Base-by-base conservation (phyloP, 1,284 basidiomycete genomes). In the Tremellales sp. region DNA sequence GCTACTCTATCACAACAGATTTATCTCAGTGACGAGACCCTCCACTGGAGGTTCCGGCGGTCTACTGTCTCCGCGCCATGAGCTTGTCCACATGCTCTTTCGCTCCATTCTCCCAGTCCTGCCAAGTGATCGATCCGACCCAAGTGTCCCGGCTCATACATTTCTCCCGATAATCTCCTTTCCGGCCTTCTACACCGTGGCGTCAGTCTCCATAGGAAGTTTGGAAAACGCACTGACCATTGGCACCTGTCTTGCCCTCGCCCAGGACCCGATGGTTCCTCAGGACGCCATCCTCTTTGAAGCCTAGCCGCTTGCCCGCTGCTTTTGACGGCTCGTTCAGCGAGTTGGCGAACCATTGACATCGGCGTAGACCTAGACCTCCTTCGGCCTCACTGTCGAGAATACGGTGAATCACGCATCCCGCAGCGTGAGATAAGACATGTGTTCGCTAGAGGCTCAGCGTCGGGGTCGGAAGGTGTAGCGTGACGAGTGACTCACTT, bases 321-420 rank as follows among this genome's bases (percentile, higher is more conserved):
- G 48, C 49, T 7, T 48, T 41, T 29, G 51, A 54, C 29, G 52
- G 52, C 24, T 51, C 41, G 44, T 64, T 62, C 26, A 62, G 39
- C 13, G 53, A 52, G 25, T 57, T 58, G 1, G 60, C 52, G 44
- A 60, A 58, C 62, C 62, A 64, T 49, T 64, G 62, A 52, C 54
- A 57, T 3, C 62, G 48, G 27, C 62, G 53, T 3, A 60, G 50
- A 23, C 62, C 62, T 35, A 62, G 48, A 7, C 62, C 62, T 24
- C 62, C 62, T 8, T 62, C 40, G 23, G 53, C 52, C 4, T 53
- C 50, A 46, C 46, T 40, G 48, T 64, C 62, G 42, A 64, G 56
- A 13, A 59, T 49, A 24, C 53, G 55, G 45, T 60, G 60, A 43
- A 62, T 58, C 23, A 59, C 39, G 26, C 60, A 48, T 15, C 62